Percentiles rank a stretch among this genome's conserved stretches.
Conservation (phyloP, 192 early-diverging fungal genomes). For the Backusella tarrabulga region DNA sequence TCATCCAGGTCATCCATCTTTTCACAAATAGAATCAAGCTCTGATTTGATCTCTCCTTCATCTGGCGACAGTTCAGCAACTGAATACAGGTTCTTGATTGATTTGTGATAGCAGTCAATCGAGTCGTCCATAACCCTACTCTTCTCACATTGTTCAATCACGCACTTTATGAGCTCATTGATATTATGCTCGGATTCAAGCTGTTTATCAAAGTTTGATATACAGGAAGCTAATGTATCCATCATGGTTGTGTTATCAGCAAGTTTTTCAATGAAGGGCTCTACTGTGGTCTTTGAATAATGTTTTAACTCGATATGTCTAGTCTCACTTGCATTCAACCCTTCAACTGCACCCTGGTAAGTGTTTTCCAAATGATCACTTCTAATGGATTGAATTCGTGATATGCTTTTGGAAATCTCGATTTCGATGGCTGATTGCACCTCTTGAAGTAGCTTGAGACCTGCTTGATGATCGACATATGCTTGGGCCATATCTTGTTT, state of each 20-base stretch:
- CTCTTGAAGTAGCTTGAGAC: not conserved
- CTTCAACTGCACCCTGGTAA: not conserved
- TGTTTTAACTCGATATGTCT: not conserved
- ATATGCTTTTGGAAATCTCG: not conserved
- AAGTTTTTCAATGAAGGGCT: not conserved
- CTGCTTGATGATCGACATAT: not conserved
- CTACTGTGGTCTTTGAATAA: not conserved
- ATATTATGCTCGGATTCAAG: not conserved
- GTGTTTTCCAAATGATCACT: conserved; percentile 4
- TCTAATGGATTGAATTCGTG: not conserved
- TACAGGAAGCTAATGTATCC: not conserved
- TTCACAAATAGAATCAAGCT: not conserved
- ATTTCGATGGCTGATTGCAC: not conserved
- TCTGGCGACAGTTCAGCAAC: not conserved
- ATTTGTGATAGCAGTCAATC: not conserved
- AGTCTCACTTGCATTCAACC: not conserved
- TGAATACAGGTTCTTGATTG: not conserved
- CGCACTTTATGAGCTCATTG: not conserved
- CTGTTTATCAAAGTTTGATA: not conserved
- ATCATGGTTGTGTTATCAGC: not conserved
- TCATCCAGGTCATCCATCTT: not conserved
- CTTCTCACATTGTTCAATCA: not conserved
- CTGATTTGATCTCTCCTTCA: not conserved
- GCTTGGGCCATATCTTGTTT: not conserved
- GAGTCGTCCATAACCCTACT: not conserved